Evolutionary conservation across 139 green algal genomes (phyloP).

Genomic region (Desmodesmus armatus): DNA sequence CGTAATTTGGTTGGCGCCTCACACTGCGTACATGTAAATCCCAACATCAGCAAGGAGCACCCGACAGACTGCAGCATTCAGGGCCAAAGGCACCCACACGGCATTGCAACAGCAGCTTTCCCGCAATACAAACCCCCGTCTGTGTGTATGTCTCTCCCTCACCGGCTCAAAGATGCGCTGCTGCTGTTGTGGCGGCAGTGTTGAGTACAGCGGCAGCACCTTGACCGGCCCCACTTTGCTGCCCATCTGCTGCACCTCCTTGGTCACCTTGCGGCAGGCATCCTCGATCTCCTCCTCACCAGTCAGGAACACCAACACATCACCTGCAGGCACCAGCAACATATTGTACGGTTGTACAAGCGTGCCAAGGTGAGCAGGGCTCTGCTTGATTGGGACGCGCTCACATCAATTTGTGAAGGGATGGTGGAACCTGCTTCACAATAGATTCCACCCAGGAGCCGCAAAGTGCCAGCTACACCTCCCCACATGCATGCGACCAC

Average conservation of each 20-base stretch:
- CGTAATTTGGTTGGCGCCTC: too few species aligned
- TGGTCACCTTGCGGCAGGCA: slow-evolving; percentile 92
- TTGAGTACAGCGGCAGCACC: slow-evolving; percentile 98
- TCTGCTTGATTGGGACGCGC: too few species aligned
- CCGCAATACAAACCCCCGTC: too few species aligned
- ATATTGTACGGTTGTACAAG: neutral
- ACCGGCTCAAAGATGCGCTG: slow-evolving; percentile 96
- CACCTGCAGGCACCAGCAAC: slow-evolving; percentile 56
- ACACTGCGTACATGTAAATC: neutral
- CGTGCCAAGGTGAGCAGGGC: neutral
- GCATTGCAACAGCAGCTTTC: too few species aligned
- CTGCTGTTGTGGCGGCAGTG: slow-evolving; percentile 94
- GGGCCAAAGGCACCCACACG: too few species aligned
- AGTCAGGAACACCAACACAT: slow-evolving; percentile 99
- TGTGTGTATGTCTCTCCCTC: too few species aligned
- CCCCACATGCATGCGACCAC: too few species aligned
- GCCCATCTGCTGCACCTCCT: slow-evolving; percentile 76
- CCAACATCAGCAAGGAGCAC: neutral
- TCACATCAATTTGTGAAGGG: too few species aligned
- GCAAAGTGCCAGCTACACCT: too few species aligned
- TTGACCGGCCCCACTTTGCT: slow-evolving; percentile 89
- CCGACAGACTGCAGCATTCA: too few species aligned
- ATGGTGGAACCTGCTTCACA: too few species aligned
- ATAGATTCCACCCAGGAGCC: too few species aligned
- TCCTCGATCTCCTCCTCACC: slow-evolving; percentile 99